phyloP scores from a whole-genome alignment of 2,329 filamentous ascomycete species.

The Elsinoe necatrix region DNA sequence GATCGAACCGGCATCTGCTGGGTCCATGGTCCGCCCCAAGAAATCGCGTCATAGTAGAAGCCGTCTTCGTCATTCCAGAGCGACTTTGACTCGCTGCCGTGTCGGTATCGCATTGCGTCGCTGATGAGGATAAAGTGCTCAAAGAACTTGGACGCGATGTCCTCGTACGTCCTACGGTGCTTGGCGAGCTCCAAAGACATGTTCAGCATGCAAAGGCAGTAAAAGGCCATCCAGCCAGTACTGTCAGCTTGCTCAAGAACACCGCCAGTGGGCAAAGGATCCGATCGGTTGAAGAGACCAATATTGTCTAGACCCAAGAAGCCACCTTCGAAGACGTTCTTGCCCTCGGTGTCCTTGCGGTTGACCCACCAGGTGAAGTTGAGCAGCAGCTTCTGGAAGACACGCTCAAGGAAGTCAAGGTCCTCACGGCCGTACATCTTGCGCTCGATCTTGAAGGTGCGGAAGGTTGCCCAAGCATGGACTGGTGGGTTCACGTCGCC shows the following conservation, averaged over 20 bases:
- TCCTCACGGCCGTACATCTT: slow-evolving; percentile 95
- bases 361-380: slow-evolving; percentile 99
- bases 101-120: slow-evolving; percentile 78
- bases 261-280: slow-evolving; percentile 87
- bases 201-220: slow-evolving; percentile 93
- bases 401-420: slow-evolving; percentile 87
- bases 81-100: slow-evolving; percentile 64
- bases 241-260: slow-evolving; percentile 93
- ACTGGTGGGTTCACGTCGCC: slow-evolving; percentile 94
- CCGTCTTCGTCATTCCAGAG: slow-evolving; percentile 95
- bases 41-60: slow-evolving; percentile 98
- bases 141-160: slow-evolving; percentile 96
- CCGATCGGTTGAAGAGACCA: slow-evolving; percentile 92
- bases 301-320: slow-evolving; percentile 97
- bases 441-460: slow-evolving; percentile 95
- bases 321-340: slow-evolving; percentile 95
- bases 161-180: slow-evolving; percentile 89
- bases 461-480: slow-evolving; percentile 91
- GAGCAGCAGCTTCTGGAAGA: slow-evolving; percentile 89
- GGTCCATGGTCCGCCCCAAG: slow-evolving; percentile 86
- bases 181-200: slow-evolving; percentile 93
- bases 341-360: slow-evolving; percentile 85
- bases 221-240: slow-evolving; percentile 98
- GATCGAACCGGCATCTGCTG: slow-evolving; percentile 89
- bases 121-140: slow-evolving; percentile 98